These are phyloP conservation scores for Pseudohalonectria lignicola DNA, from an alignment of 2,329 filamentous ascomycete genomes.

Conservation along the genomic window DNA sequence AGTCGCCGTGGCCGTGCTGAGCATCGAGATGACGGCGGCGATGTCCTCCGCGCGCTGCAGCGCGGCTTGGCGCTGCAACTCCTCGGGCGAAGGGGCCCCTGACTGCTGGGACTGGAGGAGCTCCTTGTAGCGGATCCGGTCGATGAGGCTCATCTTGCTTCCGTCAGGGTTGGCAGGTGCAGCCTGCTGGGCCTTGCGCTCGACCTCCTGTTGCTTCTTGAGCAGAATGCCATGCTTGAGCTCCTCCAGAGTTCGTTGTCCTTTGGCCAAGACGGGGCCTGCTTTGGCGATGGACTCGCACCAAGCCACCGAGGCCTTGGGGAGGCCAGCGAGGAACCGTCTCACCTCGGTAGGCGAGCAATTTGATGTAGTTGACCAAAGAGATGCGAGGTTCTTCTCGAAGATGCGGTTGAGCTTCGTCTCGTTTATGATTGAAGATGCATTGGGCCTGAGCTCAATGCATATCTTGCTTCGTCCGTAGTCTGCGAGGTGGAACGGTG, in stretches of 20 bases:
- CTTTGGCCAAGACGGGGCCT: slow-evolving; percentile 50
- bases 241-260: slow-evolving; percentile 57
- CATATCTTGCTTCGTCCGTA: slow-evolving; percentile 36
- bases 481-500: slow-evolving; percentile 30
- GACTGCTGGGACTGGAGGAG: slow-evolving; percentile 33
- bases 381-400: slow-evolving; percentile 32
- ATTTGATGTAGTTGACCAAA: slow-evolving; percentile 22
- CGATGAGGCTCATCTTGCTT: slow-evolving; percentile 56
- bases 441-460: slow-evolving; percentile 38
- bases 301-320: slow-evolving; percentile 39
- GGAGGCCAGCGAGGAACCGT: slow-evolving; percentile 45
- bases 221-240: slow-evolving; percentile 50
- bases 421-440: slow-evolving; percentile 32
- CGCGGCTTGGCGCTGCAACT: slow-evolving; percentile 51
- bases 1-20: slow-evolving; percentile 41
- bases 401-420: slow-evolving; percentile 26
- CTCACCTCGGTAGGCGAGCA: slow-evolving; percentile 19
- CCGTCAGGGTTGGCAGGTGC: slow-evolving; percentile 28
- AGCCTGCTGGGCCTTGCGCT: slow-evolving; percentile 15
- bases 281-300: slow-evolving; percentile 40
- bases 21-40: slow-evolving; percentile 54
- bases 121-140: slow-evolving; percentile 66
- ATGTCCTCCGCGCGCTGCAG: slow-evolving; percentile 60
- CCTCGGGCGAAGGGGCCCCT: slow-evolving; percentile 32
- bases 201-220: slow-evolving; percentile 35